These are phyloP conservation scores for Kluyveromyces nonfermentans DNA, from an alignment of 805 yeast species.

Conservation along the genomic window DNA sequence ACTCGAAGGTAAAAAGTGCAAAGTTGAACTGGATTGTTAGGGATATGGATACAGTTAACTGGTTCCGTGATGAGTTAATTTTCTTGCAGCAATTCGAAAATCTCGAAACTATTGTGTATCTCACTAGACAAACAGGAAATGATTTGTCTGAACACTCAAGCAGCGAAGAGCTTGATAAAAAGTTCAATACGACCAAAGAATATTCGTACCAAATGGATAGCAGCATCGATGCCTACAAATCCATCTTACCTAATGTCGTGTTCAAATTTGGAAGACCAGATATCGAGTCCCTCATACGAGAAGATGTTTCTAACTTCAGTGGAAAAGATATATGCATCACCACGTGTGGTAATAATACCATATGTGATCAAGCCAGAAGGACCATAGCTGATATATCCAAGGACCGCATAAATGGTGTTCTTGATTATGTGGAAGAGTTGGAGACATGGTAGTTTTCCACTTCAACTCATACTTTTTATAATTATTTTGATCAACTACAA, in stretches of 20 bases:
- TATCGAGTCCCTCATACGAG: conserved; percentile 29
- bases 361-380: conserved; percentile 46
- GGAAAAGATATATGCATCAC: conserved; percentile 38
- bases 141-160: conserved; percentile 6
- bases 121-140: conserved; percentile 40
- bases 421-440: conserved; percentile 50
- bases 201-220: conserved; percentile 6
- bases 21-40: conserved; percentile 13
- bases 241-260: conserved; percentile 28
- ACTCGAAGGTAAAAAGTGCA: conserved; percentile 5
- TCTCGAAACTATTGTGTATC: conserved; percentile 34
- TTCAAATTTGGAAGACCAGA: conserved; percentile 40
- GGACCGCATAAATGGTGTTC: conserved; percentile 29
- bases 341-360: conserved; percentile 45
- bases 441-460: conserved; percentile 40
- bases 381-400: conserved; percentile 30
- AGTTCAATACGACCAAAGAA: conserved; percentile 3
- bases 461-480: no score
- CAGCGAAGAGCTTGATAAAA: conserved; percentile 6
- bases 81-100: conserved; percentile 10
- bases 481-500: background rate
- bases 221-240: background rate
- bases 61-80: conserved; percentile 12
- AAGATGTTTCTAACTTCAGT: conserved; percentile 31
- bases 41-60: conserved; percentile 11